Conservation (phyloP, 805 yeast species). For the Saturnispora saitoi region DNA sequence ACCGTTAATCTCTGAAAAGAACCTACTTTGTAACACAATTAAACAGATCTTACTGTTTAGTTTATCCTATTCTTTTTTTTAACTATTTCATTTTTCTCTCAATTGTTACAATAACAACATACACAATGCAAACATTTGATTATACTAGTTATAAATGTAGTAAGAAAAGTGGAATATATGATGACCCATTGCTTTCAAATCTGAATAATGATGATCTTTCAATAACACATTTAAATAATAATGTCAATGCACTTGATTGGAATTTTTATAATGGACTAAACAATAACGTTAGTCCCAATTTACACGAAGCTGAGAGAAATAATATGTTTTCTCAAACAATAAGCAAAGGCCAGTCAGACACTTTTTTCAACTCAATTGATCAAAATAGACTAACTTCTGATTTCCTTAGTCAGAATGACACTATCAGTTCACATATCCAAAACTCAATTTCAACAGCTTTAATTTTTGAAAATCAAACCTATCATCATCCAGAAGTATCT, state of each 20-base stretch:
- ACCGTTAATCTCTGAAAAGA: background rate
- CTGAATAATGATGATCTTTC: background rate
- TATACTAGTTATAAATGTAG: background rate
- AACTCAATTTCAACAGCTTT: background rate
- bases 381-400: background rate
- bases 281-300: background rate
- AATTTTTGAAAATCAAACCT: slow-evolving; percentile 1
- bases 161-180: background rate
- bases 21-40: background rate
- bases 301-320: background rate
- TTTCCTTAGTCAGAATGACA: background rate
- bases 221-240: background rate
- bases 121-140: background rate
- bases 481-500: background rate
- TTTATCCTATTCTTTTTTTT: background rate
- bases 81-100: background rate
- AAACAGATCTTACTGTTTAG: background rate
- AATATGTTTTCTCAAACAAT: background rate
- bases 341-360: background rate
- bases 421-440: background rate
- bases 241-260: background rate
- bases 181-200: background rate
- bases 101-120: background rate
- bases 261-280: background rate
- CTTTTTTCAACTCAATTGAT: background rate